phyloP scores from a whole-genome alignment of 129 eudicot species.

The Artemisia argyi region DNA sequence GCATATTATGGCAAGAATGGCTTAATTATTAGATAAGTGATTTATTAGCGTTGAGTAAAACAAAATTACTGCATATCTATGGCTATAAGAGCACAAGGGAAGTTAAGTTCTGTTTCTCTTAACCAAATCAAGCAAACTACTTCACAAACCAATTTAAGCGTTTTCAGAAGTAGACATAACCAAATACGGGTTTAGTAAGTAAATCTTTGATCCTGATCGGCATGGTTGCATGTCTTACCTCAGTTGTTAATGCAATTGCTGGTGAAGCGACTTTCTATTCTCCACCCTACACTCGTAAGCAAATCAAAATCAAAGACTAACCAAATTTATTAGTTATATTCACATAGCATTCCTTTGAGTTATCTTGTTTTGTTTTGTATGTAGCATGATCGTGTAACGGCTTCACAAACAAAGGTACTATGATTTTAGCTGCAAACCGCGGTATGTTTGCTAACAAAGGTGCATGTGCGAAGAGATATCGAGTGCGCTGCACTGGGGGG shows the following conservation, averaged over 20 bases:
- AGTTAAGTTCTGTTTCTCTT: neutral
- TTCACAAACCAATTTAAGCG: neutral
- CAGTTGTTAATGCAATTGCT: conserved; percentile 35
- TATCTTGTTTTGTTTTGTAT: neutral
- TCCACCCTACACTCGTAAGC: conserved; percentile 42
- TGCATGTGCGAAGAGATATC: conserved; percentile 28
- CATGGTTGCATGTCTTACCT: conserved; percentile 30
- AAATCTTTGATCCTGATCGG: conserved; percentile 23
- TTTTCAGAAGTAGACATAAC: neutral
- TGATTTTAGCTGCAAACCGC: conserved; percentile 24
- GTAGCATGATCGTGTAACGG: conserved; percentile 33
- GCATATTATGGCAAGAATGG: neutral
- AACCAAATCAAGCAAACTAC: conserved; percentile 2
- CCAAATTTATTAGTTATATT: neutral
- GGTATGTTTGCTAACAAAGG: conserved; percentile 17
- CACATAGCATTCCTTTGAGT: neutral
- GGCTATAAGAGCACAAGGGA: conserved; percentile 23
- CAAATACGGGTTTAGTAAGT: conserved; percentile 14
- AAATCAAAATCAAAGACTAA: neutral
- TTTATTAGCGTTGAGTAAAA: neutral
- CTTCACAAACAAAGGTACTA: conserved; percentile 9
- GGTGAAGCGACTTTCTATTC: conserved; percentile 56
- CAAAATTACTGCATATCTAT: too few species aligned
- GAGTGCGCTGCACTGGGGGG: conserved; percentile 19
- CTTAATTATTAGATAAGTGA: neutral